phyloP scores from a whole-genome alignment of 2,329 filamentous ascomycete species.

The Xylaria sp. region DNA sequence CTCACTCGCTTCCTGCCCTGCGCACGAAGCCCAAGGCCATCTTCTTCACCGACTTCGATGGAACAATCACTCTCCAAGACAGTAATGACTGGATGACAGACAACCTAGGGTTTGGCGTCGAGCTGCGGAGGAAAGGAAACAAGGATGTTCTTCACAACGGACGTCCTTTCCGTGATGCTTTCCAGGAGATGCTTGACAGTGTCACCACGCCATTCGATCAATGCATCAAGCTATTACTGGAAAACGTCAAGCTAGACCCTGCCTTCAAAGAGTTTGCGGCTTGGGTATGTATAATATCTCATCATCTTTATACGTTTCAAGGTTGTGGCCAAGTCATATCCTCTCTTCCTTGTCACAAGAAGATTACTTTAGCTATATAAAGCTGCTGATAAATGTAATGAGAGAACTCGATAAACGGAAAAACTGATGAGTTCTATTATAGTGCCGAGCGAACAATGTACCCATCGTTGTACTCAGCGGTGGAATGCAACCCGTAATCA shows the following conservation, averaged over 20 bases:
- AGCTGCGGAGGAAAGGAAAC: constrained; percentile 78
- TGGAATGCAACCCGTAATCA: constrained; percentile 93
- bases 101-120: constrained; percentile 84
- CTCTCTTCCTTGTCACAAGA: neutral
- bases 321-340: neutral
- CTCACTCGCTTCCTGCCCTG: constrained; percentile 63
- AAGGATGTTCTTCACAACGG: constrained; percentile 77
- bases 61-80: constrained; percentile 84
- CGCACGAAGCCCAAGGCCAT: constrained; percentile 84
- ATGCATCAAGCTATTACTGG: constrained; percentile 80
- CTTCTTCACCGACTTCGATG: constrained; percentile 99
- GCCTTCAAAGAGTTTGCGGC: constrained; percentile 88
- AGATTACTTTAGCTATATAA: neutral
- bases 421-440: constrained; percentile 8
- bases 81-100: constrained; percentile 83
- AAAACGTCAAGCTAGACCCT: constrained; percentile 90
- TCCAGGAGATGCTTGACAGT: constrained; percentile 92
- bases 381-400: neutral
- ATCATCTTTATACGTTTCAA: neutral
- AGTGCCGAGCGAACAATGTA: constrained; percentile 75
- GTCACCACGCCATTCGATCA: constrained; percentile 82
- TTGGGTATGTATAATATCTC: constrained; percentile 64
- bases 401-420: constrained; percentile 45
- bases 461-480: constrained; percentile 92
- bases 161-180: constrained; percentile 83